Percentiles rank a stretch among this genome's conserved stretches.
Evolutionary conservation across 129 eudicot species (phyloP).

Genomic region (Centella asiatica): DNA sequence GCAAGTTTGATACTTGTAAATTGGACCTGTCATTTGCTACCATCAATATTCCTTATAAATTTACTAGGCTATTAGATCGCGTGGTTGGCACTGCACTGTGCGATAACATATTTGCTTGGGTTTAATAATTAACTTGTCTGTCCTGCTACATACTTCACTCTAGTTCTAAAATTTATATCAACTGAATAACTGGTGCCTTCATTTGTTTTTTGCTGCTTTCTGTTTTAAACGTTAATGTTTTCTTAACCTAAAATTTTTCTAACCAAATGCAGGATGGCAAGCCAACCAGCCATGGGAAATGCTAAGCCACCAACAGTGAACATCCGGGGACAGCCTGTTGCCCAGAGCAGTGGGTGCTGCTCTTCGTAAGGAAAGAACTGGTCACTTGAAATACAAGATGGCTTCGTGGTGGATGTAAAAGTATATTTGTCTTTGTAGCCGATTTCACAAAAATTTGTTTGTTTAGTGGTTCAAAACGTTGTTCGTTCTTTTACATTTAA

Average conservation of each 20-base stretch:
- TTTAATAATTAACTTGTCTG: too few species aligned
- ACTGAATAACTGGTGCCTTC: too few species aligned
- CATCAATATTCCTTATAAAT: too few species aligned
- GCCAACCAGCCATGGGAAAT: conserved; percentile 42
- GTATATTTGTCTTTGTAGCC: neutral
- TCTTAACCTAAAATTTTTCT: neutral
- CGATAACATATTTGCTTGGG: too few species aligned
- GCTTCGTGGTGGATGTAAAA: conserved; percentile 5
- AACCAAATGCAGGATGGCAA: conserved; percentile 40
- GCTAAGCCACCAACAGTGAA: conserved; percentile 45
- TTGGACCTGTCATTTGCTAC: too few species aligned
- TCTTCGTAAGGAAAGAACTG: conserved; percentile 18
- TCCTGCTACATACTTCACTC: too few species aligned
- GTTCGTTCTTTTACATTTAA: conserved; percentile 11
- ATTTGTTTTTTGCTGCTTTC: neutral
- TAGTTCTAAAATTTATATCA: too few species aligned
- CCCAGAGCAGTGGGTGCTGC: conserved; percentile 50
- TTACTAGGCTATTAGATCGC: too few species aligned
- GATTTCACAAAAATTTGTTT: neutral
- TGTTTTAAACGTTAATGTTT: neutral
- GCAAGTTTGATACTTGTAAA: too few species aligned
- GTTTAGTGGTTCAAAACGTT: conserved; percentile 4
- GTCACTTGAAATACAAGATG: neutral
- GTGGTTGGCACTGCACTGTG: too few species aligned
- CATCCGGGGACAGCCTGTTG: conserved; percentile 62